Evolutionary conservation across 805 yeast species (phyloP).

Genomic region (Candida germanica): DNA sequence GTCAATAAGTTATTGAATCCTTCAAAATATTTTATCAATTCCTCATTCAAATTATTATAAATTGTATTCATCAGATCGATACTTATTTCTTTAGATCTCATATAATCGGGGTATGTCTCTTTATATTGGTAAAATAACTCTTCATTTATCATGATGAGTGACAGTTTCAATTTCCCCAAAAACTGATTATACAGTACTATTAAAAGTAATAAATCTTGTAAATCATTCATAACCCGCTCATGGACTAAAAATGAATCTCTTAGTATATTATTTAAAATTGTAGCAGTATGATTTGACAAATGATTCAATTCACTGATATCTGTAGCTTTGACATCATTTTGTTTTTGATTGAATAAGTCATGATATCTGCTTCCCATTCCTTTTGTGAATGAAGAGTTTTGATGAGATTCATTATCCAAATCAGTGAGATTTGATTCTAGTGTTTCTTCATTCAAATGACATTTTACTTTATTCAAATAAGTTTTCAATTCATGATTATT

Average conservation of each 20-base stretch:
- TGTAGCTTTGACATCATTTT: conserved; percentile 1
- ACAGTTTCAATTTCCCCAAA: conserved; percentile 50
- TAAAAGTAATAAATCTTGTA: conserved; percentile 45
- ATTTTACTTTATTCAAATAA: conserved; percentile 13
- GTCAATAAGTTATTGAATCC: conserved; percentile 43
- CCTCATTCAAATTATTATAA: conserved; percentile 37
- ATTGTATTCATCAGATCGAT: conserved; percentile 30
- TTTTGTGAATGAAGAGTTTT: conserved; percentile 3
- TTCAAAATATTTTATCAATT: conserved; percentile 41
- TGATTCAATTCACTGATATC: conserved; percentile 15
- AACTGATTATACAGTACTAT: conserved; percentile 49
- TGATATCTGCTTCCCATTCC: conserved; percentile 13
- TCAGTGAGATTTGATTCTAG: conserved; percentile 5
- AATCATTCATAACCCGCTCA: conserved; percentile 45
- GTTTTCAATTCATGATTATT: conserved; percentile 46
- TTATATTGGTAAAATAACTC: conserved; percentile 41
- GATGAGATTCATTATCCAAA: not conserved
- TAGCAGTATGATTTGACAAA: conserved; percentile 35
- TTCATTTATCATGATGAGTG: conserved; percentile 47
- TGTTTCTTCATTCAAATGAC: conserved; percentile 2
- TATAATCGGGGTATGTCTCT: conserved; percentile 33
- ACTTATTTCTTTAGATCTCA: conserved; percentile 38
- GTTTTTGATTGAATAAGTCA: conserved; percentile 18
- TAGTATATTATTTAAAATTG: conserved; percentile 59
- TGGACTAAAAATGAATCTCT: conserved; percentile 67